These are phyloP conservation scores for Hymenoscyphus scutula DNA, from an alignment of 2,329 filamentous ascomycete genomes.

Conservation along the genomic window DNA sequence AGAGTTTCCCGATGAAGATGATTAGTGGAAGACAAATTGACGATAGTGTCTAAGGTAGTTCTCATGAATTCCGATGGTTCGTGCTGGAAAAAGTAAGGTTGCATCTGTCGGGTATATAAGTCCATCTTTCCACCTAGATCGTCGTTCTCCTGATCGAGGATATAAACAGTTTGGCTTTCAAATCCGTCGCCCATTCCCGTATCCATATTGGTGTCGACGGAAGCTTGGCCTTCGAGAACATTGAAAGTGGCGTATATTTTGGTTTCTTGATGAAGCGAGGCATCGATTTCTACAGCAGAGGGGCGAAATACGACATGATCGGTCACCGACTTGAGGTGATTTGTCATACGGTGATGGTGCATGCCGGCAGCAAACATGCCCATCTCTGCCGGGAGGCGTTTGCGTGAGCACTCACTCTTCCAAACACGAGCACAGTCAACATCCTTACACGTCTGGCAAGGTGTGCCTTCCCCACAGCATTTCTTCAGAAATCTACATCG, in stretches of 20 bases:
- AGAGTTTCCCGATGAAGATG: conserved; percentile 48
- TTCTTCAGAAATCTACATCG: conserved; percentile 65
- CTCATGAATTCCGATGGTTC: conserved; percentile 61
- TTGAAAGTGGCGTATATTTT: conserved; percentile 36
- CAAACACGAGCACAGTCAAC: conserved; percentile 64
- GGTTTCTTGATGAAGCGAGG: conserved; percentile 56
- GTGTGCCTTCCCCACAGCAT: conserved; percentile 62
- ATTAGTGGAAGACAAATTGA: conserved; percentile 42
- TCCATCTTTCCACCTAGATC: conserved; percentile 60
- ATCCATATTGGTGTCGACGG: conserved; percentile 37
- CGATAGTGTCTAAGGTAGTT: conserved; percentile 52
- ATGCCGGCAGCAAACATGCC: conserved; percentile 63
- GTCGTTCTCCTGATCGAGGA: conserved; percentile 61
- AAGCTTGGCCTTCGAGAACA: conserved; percentile 28
- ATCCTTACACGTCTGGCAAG: conserved; percentile 62
- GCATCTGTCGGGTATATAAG: conserved; percentile 56
- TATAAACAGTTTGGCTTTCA: conserved; percentile 40
- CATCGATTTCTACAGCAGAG: conserved; percentile 47
- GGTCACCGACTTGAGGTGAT: conserved; percentile 56
- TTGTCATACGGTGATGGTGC: conserved; percentile 60
- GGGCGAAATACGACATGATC: conserved; percentile 48
- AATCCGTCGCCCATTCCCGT: conserved; percentile 36
- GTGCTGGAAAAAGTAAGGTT: conserved; percentile 55
- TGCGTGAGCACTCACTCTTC: conserved; percentile 62
- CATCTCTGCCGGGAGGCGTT: conserved; percentile 59